Percentiles rank a stretch among this genome's conserved stretches.
These are phyloP conservation scores for Perkinsus marinus DNA, from an alignment of 169 alveolate species.

Conservation along the genomic window DNA sequence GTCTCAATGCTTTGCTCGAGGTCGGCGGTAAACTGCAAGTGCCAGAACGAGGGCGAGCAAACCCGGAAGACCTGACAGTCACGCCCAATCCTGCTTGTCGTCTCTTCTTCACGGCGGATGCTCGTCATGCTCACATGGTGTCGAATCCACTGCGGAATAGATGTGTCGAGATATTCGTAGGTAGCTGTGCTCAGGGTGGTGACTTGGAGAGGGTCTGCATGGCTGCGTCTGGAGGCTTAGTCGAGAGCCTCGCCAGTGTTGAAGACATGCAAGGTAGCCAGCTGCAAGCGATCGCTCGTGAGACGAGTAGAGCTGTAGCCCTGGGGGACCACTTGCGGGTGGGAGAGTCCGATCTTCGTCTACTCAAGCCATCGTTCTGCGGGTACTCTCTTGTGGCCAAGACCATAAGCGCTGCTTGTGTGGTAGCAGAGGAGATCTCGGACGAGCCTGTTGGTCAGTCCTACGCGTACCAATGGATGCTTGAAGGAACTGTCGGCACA, in stretches of 20 bases:
- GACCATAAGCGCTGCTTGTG: neutral
- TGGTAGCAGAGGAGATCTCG: neutral
- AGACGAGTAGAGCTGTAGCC: neutral
- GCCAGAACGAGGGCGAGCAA: slow-evolving; percentile 42
- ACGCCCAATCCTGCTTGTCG: slow-evolving; percentile 73
- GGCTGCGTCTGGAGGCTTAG: slow-evolving; percentile 1
- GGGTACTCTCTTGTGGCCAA: neutral
- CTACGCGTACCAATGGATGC: neutral
- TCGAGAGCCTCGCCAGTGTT: neutral
- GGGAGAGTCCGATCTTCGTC: neutral
- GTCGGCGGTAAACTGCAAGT: slow-evolving; percentile 47
- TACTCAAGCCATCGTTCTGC: neutral
- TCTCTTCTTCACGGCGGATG: slow-evolving; percentile 57
- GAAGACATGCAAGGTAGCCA: neutral
- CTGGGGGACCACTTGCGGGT: neutral
- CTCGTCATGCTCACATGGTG: slow-evolving; percentile 36
- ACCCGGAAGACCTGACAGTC: slow-evolving; percentile 55
- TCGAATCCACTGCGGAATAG: slow-evolving; percentile 75
- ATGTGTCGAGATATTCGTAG: slow-evolving; percentile 61
- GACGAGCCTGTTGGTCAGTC: neutral
- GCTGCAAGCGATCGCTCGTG: neutral
- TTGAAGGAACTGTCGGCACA: neutral
- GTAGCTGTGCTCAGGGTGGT: neutral
- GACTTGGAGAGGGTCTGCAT: neutral
- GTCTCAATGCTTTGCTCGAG: slow-evolving; percentile 80